These are phyloP conservation scores for Tagetes patula DNA, from an alignment of 129 eudicot species.

Conservation along the genomic window DNA sequence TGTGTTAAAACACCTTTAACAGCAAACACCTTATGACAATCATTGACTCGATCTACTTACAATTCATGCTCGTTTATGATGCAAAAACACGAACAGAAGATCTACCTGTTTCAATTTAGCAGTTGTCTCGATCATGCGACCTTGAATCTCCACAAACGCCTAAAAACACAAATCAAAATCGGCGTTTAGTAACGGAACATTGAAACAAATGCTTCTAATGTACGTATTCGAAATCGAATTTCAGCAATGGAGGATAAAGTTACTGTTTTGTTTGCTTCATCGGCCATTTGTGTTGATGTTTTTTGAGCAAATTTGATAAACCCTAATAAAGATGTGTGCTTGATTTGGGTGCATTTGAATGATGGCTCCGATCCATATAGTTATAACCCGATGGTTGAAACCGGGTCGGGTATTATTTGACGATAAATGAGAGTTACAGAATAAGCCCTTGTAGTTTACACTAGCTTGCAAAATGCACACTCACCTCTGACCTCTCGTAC, in stretches of 20 bases:
- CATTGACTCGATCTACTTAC: not conserved
- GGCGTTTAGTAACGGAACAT: not conserved
- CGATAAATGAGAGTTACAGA: not conserved
- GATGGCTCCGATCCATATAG: not conserved
- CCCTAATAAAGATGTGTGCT: slow-evolving; percentile 33
- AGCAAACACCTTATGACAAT: not conserved
- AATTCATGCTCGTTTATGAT: not conserved
- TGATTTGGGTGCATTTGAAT: slow-evolving; percentile 12
- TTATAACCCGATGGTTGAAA: not conserved
- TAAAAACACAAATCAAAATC: slow-evolving; percentile 26
- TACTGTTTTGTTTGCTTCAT: slow-evolving; percentile 79
- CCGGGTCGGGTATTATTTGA: not conserved
- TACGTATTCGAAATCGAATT: not conserved
- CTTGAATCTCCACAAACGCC: slow-evolving; percentile 94
- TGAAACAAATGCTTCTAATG: not conserved
- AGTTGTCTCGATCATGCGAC: slow-evolving; percentile 86
- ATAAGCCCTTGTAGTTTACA: slow-evolving; percentile 6
- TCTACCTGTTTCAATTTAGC: slow-evolving; percentile 84
- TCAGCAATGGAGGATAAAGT: not conserved
- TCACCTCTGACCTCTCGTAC: too few relatives aligned
- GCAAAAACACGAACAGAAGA: not conserved
- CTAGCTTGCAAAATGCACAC: not conserved
- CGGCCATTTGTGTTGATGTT: slow-evolving; percentile 59
- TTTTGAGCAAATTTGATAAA: slow-evolving; percentile 24
- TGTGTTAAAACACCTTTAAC: not conserved